Evolutionary conservation across 2,329 filamentous ascomycete genomes (phyloP), one percentile per base, ranked within the genome.

Genomic region (Furcasterigmium sp.): DNA sequence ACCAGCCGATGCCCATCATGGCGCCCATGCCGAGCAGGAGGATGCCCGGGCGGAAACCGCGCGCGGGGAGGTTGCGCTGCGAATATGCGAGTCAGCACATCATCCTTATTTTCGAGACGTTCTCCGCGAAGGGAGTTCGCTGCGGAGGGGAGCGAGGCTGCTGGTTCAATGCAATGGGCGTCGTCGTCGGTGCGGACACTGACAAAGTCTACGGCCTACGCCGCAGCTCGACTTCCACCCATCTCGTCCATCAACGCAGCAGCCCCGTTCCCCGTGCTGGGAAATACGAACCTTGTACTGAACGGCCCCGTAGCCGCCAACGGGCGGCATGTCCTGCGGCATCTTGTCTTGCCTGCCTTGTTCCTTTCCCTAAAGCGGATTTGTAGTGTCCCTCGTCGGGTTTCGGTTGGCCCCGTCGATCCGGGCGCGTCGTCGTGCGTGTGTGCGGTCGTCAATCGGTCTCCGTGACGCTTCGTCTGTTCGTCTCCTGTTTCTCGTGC

Each of bases 281-380:
- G 28, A 20, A 14, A 15, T 28, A 70, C 75, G 60, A 67, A 91
- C 87, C 82, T 95, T 95, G 78, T 96, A 98, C 73, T 98, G 93
- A 54, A 98, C 85, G 68, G 91, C 85, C 67, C 83, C 85, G 70
- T 98, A 98, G 77, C 93, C 93, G 75, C 91, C 93, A 62, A 71
- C 67, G 57, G 93, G 93, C 74, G 93, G 93, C 82, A 98, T 88
- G 77, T 98, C 93, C 79, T 97, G 91, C 75, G 87, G 84, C 91
- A 97, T 96, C 62, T 53, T 83, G 51, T 48, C n/a, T 52, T 23
- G 17, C 15, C n/a, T 8, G 26, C 17, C 13, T 40, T 35, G n/a
- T 17, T 18, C 32, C 32, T 35, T 35, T 28, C 26, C 30, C 14
- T 28, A 5, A 28, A 30, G 18, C 17, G 37, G 46, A 39, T 44